These are phyloP conservation scores for Amauroascus niger DNA, from an alignment of 2,329 filamentous ascomycete genomes.

Conservation along the genomic window DNA sequence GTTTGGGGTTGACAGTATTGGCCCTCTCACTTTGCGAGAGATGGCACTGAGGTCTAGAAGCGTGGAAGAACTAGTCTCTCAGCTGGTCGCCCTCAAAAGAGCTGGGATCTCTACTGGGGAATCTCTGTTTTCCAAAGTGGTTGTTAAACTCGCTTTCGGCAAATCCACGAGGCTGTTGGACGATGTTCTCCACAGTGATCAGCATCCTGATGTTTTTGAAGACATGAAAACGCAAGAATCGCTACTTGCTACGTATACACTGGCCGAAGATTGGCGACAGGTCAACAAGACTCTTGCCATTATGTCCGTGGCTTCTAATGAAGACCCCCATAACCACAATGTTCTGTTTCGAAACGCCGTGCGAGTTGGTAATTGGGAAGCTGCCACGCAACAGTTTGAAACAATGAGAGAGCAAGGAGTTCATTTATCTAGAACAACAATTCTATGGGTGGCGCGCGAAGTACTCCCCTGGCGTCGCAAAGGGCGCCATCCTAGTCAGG, in stretches of 20 bases:
- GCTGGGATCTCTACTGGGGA: conserved; percentile 54
- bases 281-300: conserved; percentile 49
- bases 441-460: conserved; percentile 35
- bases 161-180: conserved; percentile 46
- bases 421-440: conserved; percentile 36
- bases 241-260: conserved; percentile 45
- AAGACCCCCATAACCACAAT: conserved; percentile 27
- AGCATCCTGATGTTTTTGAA: conserved; percentile 56
- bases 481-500: conserved; percentile 22
- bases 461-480: conserved; percentile 26
- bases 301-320: conserved; percentile 34
- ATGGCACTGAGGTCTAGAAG: conserved; percentile 58
- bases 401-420: conserved; percentile 43
- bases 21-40: conserved; percentile 66
- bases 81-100: conserved; percentile 52
- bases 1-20: conserved; percentile 62
- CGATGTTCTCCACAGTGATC: conserved; percentile 49
- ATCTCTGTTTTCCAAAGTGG: conserved; percentile 55
- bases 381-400: conserved; percentile 32
- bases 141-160: conserved; percentile 54
- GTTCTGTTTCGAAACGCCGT: conserved; percentile 35
- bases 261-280: conserved; percentile 42
- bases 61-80: conserved; percentile 46
- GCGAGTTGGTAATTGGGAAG: conserved; percentile 25
- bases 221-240: conserved; percentile 46